Percentiles rank a stretch among this genome's conserved stretches.
Conservation (phyloP, 441 rosid genomes). For the Pelargonium cotyledonis region DNA sequence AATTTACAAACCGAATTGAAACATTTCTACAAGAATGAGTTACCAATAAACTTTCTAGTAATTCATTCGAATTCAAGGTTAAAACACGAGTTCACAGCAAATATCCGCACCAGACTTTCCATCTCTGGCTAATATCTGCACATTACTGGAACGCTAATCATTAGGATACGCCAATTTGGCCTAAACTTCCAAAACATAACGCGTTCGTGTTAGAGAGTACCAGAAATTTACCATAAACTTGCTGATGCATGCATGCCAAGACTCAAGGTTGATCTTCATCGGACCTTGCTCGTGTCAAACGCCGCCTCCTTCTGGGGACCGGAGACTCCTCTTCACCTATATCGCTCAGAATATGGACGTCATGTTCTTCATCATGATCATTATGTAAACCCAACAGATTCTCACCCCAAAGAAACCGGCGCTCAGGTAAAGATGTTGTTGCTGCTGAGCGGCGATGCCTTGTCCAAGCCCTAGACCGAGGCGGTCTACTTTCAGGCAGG, state of each 20-base stretch:
- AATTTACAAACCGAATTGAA: too few relatives aligned
- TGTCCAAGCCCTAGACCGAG: conserved; percentile 70
- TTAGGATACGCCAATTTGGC: neutral
- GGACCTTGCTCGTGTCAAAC: conserved; percentile 57
- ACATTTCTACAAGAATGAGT: too few relatives aligned
- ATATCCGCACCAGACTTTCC: too few relatives aligned
- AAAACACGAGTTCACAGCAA: too few relatives aligned
- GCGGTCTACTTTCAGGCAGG: conserved; percentile 40
- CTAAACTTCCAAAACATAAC: neutral
- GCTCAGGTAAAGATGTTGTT: conserved; percentile 34
- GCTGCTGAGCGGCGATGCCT: conserved; percentile 57
- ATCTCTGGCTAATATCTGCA: too few relatives aligned
- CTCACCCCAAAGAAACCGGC: conserved; percentile 85
- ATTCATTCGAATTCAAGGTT: too few relatives aligned
- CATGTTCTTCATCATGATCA: conserved; percentile 37
- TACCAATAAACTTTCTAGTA: too few relatives aligned
- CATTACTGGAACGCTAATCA: too few relatives aligned
- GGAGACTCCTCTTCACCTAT: conserved; percentile 47
- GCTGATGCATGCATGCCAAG: neutral
- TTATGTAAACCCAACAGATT: conserved; percentile 71
- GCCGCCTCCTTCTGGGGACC: conserved; percentile 61
- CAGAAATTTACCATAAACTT: conserved; percentile 32
- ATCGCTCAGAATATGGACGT: conserved; percentile 42
- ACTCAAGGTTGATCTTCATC: conserved; percentile 50
- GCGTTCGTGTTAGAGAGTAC: too few relatives aligned